Evolutionary conservation across 2,329 filamentous ascomycete genomes (phyloP).

Genomic region (Esteya vermicola): DNA sequence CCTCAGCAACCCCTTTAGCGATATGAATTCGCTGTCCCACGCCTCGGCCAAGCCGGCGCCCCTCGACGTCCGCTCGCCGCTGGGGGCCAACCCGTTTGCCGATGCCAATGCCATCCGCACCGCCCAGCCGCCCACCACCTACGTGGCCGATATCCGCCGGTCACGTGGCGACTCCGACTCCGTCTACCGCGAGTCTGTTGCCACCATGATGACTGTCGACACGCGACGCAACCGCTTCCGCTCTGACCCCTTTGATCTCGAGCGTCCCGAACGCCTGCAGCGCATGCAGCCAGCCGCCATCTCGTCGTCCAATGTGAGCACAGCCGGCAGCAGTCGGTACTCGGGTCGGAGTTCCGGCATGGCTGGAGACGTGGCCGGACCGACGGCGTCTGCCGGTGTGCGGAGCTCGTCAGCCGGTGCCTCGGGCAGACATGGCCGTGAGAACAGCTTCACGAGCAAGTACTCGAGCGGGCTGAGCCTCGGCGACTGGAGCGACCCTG

Average conservation of each 20-base stretch:
- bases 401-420: not conserved
- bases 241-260: slow-evolving; percentile 52
- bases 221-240: slow-evolving; percentile 37
- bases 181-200: slow-evolving; percentile 28
- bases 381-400: too few relatives aligned
- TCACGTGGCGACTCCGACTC: slow-evolving; percentile 16
- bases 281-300: slow-evolving; percentile 11
- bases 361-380: too few relatives aligned
- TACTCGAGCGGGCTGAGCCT: slow-evolving; percentile 36
- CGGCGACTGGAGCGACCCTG: slow-evolving; percentile 37
- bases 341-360: slow-evolving; percentile 1
- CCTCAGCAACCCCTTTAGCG: slow-evolving; percentile 30
- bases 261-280: slow-evolving; percentile 31
- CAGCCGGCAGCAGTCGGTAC: slow-evolving; percentile 8
- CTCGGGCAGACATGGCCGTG: slow-evolving; percentile 20
- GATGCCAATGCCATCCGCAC: slow-evolving; percentile 29
- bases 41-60: slow-evolving; percentile 24
- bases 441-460: slow-evolving; percentile 26
- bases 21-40: slow-evolving; percentile 26
- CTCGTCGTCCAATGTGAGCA: slow-evolving; percentile 16
- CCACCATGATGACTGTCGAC: slow-evolving; percentile 24
- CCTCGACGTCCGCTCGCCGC: slow-evolving; percentile 7
- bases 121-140: slow-evolving; percentile 19
- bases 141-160: slow-evolving; percentile 31
- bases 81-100: slow-evolving; percentile 28